Evolutionary conservation across 2,329 filamentous ascomycete species (phyloP), one percentile per base, ranked within the genome.

Genomic region (Triangularia verruculosa): DNA sequence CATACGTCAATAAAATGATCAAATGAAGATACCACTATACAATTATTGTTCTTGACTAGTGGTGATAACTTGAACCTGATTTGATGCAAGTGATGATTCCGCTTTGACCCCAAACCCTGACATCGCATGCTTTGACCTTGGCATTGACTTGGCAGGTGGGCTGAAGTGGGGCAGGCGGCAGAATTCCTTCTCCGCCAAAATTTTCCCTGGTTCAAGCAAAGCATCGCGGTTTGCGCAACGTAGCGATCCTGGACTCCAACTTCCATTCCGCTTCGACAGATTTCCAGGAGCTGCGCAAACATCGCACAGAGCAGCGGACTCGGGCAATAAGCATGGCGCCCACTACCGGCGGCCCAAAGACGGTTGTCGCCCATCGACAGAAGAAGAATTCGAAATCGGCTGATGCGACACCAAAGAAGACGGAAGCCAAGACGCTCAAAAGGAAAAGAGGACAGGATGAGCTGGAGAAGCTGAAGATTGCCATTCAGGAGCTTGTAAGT

Each of bases 401-500:
- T 22, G 25, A 54, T 25, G 22, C 51, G 51, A 54, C 25, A 54
- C 53, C 63, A 12, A 59, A 60, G 2, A 69, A 70, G 55, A 51
- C 58, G 2, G 69, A 70, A 15, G 62, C 67, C 1, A 65, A 67
- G 43, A 61, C 63, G 5, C 27, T 71, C 6, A 71, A 71, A 55
- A 64, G 70, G 53, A 71, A 71, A 61, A 57, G 70, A 62, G 70
- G 64, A 34, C 53, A 67, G 6, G 69, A 71, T 5, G 69, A 71
- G n/a, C 63, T 70, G 22, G 61, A 66, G 43, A 67, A 65, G 55
- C 59, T 71, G 12, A 76, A 78, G 27, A 76, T 80, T 63, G 79
- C 80, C 62, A 75, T 89, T 64, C 88, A 90, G 34, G 61, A 65
- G 22, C 63, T 68, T 66, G 89, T 92, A 70, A 81, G 80, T 53